Base-by-base conservation (phyloP, 139 green algal species). In the Dunaliella primolecta region DNA sequence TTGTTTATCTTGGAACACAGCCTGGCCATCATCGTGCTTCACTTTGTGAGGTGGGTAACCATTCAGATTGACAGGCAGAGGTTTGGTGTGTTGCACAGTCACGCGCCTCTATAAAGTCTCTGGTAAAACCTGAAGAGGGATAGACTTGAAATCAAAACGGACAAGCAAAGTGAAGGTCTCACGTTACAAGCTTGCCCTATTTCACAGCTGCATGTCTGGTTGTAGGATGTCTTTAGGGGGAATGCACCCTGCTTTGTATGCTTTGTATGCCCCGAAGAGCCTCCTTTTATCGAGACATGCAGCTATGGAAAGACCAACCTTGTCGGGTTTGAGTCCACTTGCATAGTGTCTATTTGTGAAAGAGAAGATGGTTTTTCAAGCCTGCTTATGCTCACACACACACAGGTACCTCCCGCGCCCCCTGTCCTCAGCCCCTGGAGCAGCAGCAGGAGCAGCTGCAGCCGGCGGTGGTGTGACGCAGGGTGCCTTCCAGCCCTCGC, bases 1-100 rank as follows among this genome's bases (percentile, higher is more conserved):
- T 84, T 95, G 57, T 84, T 93, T 29, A 78, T 93, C 21, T 57
- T 95, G 15, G 93, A 94, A 83, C 86, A 92, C 36, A 89, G 72
- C 21, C 64, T 95, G 7, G 86, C 84, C 2, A 87, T 88, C 56
- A 84, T 91, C 23, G 84, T 84, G 35, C 81, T 90, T 80, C 90
- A 93, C 81, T 93, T 91, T 80, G 56, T 90, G 77, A 86, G 89
- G 77, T 93, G 80, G 83, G 70, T 90, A 33, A n/a, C n/a, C n/a
- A n/a, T n/a, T n/a, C n/a, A n/a, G n/a, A n/a, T n/a, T n/a, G n/a
- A n/a, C n/a, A n/a, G n/a, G n/a, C n/a, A n/a, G n/a, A n/a, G n/a
- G n/a, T n/a, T n/a, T n/a, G n/a, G n/a, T n/a, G n/a, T 84, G 81
- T 29, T 86, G 84, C n/a, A 33, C 3, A 82, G 20, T 29, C 30